phyloP scores from a whole-genome alignment of 768 basidiomycete genomes.

The Boletus insuetus region DNA sequence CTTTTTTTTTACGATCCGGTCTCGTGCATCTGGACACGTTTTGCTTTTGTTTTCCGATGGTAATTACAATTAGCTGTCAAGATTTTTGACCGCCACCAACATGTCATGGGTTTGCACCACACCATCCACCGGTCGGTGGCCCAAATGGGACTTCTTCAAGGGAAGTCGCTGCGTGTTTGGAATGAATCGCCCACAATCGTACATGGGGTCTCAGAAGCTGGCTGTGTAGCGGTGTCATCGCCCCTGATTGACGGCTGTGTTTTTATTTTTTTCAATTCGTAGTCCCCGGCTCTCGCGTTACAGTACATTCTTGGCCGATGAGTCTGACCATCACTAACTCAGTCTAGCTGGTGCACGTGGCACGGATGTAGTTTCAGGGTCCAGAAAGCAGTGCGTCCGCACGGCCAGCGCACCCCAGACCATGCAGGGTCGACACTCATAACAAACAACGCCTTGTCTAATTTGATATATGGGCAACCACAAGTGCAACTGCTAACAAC shows the following conservation, averaged over 20 bases:
- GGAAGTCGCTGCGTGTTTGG: not conserved
- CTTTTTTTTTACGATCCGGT: not conserved
- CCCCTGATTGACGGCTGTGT: constrained; percentile 11
- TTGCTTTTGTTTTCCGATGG: not conserved
- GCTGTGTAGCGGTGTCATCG: not conserved
- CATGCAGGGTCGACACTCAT: constrained; percentile 20
- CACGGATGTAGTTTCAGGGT: constrained; percentile 22
- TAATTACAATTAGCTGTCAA: constrained; percentile 18
- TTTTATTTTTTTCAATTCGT: not conserved
- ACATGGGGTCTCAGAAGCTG: not conserved
- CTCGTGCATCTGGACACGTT: constrained; percentile 2
- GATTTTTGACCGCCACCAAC: constrained; percentile 8
- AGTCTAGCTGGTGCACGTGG: constrained; percentile 11
- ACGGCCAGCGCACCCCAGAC: constrained; percentile 22
- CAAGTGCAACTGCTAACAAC: constrained; percentile 14
- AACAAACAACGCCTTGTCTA: constrained; percentile 17
- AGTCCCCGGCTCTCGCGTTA: not conserved
- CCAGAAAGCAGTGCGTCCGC: constrained; percentile 21
- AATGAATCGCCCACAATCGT: not conserved
- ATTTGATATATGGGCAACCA: constrained; percentile 29
- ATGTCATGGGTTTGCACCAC: constrained; percentile 8
- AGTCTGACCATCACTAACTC: not conserved
- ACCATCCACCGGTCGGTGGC: constrained; percentile 6
- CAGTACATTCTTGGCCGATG: not conserved
- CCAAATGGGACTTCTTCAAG: not conserved